Percentiles rank a stretch among this genome's conserved stretches.
phyloP scores from a whole-genome alignment of 768 basidiomycete genomes.

The Sporobolomyces phaffii region DNA sequence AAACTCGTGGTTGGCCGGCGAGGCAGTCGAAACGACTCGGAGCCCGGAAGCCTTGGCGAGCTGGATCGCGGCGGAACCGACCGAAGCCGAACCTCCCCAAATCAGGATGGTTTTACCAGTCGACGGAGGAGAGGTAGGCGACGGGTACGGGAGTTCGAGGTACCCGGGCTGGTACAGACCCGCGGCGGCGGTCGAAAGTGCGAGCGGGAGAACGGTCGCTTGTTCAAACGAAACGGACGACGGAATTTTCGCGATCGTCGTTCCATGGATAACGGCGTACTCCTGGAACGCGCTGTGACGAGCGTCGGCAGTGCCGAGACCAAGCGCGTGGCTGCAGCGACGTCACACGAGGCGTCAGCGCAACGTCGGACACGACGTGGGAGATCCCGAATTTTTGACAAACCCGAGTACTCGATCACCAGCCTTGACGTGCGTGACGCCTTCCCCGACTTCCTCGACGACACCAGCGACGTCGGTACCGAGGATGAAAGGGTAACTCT shows the following conservation, averaged over 20 bases:
- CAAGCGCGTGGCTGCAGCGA: constrained; percentile 14
- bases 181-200: constrained; percentile 53
- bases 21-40: constrained; percentile 38
- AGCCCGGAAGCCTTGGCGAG: constrained; percentile 37
- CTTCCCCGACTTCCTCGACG: constrained; percentile 54
- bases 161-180: constrained; percentile 50
- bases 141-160: constrained; percentile 27
- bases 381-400: background rate
- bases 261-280: constrained; percentile 51
- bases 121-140: background rate
- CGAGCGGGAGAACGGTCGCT: constrained; percentile 54
- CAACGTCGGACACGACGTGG: background rate
- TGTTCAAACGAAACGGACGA: constrained; percentile 52
- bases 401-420: constrained; percentile 52
- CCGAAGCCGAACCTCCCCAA: constrained; percentile 34
- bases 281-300: constrained; percentile 47
- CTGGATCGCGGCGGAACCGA: constrained; percentile 39
- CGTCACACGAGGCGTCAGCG: background rate
- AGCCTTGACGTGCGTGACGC: constrained; percentile 52
- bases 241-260: constrained; percentile 51
- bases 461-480: constrained; percentile 50
- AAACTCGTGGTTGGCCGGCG: constrained; percentile 42
- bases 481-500: constrained; percentile 34
- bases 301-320: background rate
- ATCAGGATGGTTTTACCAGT: constrained; percentile 32